Evolutionary conservation across 73 alveolate genomes (phyloP).

Genomic region (Effrenium voratum): DNA sequence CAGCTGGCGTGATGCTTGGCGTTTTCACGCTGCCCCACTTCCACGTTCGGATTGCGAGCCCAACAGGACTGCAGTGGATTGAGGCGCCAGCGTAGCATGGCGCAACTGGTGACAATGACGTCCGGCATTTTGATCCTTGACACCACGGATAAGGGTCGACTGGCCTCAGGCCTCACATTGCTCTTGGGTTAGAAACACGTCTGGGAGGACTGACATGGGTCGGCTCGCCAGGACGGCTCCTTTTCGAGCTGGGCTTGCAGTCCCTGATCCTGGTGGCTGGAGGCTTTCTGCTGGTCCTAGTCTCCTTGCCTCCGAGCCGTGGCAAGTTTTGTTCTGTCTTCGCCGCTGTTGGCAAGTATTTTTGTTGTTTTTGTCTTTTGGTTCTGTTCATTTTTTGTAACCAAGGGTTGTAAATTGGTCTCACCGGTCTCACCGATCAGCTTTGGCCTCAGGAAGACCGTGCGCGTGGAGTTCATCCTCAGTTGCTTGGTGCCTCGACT

Average conservation of each 20-base stretch:
- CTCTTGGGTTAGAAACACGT: too few relatives aligned
- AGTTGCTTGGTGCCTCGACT: neutral
- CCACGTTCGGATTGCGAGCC: neutral
- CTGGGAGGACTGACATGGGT: too few relatives aligned
- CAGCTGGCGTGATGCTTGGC: neutral
- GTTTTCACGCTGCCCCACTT: neutral
- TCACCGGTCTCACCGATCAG: too few relatives aligned
- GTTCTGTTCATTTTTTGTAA: too few relatives aligned
- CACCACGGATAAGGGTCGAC: too few relatives aligned
- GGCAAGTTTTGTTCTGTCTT: neutral
- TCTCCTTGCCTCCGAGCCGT: neutral
- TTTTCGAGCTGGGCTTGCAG: neutral
- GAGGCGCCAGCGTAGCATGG: neutral
- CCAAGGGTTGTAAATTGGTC: too few relatives aligned
- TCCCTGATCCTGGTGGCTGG: conserved; percentile 5
- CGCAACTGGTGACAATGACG: too few relatives aligned
- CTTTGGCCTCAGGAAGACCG: conserved; percentile 1
- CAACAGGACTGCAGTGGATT: neutral
- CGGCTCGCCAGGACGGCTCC: conserved; percentile 2
- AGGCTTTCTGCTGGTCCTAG: neutral
- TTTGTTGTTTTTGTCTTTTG: neutral
- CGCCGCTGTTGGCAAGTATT: neutral
- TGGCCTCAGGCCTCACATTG: too few relatives aligned
- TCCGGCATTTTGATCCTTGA: neutral
- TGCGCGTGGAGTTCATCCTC: conserved; percentile 29